Base-by-base conservation (phyloP, 2,329 filamentous ascomycete species). In the Fusarium clavum region DNA sequence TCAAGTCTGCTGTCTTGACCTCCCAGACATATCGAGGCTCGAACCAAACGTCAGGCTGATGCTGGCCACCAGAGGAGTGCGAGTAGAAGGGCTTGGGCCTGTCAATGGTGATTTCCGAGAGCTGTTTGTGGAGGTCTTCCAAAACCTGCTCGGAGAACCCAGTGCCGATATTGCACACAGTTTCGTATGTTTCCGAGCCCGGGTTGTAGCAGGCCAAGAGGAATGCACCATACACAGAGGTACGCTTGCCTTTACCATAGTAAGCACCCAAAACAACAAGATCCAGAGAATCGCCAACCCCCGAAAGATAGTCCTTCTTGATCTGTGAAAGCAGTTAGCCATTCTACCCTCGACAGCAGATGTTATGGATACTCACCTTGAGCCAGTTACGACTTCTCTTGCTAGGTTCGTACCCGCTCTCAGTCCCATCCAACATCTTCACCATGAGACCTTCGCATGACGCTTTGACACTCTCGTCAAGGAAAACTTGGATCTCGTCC, bases 381-480 rank as follows among this genome's bases (percentile, higher is more conserved):
- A 99, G 91, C 96, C 96, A 99, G 78, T 99, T 99, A 64, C 96
- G 92, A 81, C 93, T 97, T 70, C 96, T 91, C 79, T 97, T 97
- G 76, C 93, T 97, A 22, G 96, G 96, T 81, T 98, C 95, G 78
- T 99, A 99, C 74, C 93, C 93, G 73, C 93, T 97, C 80, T 98
- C 95, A 9, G 88, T 84, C 1, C 95, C 96, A 78, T 98, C 95
- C 63, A 99, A 83, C 96, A 99, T 99, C 84, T 99, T 99, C 16
- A 99, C 96, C 96, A 99, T 99, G 56, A 99, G 85, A 13, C 96
- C 96, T 83, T 99, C 96, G 77, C 96, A 99, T 0, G 94, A 97
- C 4, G 94, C 93, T 80, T 97, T 97, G 70, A 99, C 92, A 75
- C 93, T 96, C 63, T 98, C 95, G 76, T 99, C 96, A 4, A 99